phyloP scores from a whole-genome alignment of 805 yeast species.

The Lipomyces spencermartinsiae region DNA sequence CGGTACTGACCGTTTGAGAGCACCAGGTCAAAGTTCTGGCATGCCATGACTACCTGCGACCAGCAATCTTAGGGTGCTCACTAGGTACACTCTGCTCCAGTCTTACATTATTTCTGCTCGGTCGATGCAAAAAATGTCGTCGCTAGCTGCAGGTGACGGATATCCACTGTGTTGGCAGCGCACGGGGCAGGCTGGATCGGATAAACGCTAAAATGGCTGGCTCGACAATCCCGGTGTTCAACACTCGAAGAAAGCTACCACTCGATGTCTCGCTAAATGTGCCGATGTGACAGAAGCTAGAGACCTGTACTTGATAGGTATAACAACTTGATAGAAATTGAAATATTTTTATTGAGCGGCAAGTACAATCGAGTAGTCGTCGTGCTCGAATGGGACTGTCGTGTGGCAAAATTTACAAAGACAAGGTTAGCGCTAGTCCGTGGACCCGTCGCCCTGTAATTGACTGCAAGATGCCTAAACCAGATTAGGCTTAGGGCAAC shows the following conservation, averaged over 20 bases:
- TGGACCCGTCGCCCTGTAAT: slow-evolving; percentile 2
- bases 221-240: not conserved
- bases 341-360: not conserved
- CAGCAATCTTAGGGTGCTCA: too few species aligned
- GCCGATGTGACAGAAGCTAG: not conserved
- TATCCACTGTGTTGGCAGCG: too few species aligned
- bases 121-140: too few species aligned
- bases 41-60: too few species aligned
- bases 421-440: not conserved
- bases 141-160: too few species aligned
- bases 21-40: too few species aligned
- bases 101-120: too few species aligned
- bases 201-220: not conserved
- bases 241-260: not conserved
- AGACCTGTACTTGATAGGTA: not conserved
- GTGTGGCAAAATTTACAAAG: not conserved
- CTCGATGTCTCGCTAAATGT: not conserved
- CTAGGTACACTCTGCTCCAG: too few species aligned
- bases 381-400: not conserved
- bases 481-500: not conserved
- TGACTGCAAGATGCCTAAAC: not conserved
- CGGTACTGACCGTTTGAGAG: too few species aligned
- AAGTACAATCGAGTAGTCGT: not conserved
- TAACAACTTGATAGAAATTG: too few species aligned
- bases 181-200: too few species aligned